A percentile compares a stretch with the other conserved stretches of the same genome.
Evolutionary conservation across 78 protist genomes (phyloP).

Genomic region (Guillardia theta): DNA sequence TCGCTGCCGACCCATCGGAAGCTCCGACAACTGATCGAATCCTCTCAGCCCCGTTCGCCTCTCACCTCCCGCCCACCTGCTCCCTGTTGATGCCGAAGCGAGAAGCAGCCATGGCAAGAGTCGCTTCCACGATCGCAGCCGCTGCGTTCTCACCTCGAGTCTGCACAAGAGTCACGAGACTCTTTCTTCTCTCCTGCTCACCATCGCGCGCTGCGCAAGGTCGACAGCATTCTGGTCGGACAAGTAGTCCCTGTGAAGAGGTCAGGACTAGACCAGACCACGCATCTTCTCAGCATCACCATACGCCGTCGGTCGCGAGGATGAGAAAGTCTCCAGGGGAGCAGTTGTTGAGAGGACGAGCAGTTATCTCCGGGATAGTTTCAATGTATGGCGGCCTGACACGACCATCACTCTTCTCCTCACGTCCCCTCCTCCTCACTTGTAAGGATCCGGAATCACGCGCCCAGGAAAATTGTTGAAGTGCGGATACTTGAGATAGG

Average conservation of each 20-base stretch:
- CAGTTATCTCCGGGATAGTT: not conserved
- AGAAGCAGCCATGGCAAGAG: too few relatives aligned
- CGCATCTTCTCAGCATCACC: not conserved
- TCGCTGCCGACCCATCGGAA: not conserved
- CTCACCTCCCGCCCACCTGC: too few relatives aligned
- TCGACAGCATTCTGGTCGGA: slow-evolving; percentile 22
- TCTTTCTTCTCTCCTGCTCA: too few relatives aligned
- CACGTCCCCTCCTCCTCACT: too few relatives aligned
- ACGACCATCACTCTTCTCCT: too few relatives aligned
- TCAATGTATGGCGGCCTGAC: not conserved
- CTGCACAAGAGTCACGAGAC: too few relatives aligned
- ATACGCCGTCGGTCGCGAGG: slow-evolving; percentile 19
- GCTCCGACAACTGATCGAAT: too few relatives aligned
- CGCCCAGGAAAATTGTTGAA: slow-evolving; percentile 42
- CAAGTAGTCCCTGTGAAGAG: not conserved
- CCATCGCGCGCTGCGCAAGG: not conserved
- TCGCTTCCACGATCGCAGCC: not conserved
- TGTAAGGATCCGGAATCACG: not conserved
- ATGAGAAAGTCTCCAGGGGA: slow-evolving; percentile 6
- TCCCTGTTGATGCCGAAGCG: too few relatives aligned
- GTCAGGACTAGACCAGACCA: not conserved
- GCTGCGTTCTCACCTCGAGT: too few relatives aligned
- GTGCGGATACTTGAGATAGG: slow-evolving; percentile 14
- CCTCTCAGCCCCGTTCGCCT: too few relatives aligned
- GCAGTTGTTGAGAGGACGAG: not conserved